These are phyloP conservation scores for Starmerella bacillaris DNA, from an alignment of 805 yeast species.

Conservation along the genomic window DNA sequence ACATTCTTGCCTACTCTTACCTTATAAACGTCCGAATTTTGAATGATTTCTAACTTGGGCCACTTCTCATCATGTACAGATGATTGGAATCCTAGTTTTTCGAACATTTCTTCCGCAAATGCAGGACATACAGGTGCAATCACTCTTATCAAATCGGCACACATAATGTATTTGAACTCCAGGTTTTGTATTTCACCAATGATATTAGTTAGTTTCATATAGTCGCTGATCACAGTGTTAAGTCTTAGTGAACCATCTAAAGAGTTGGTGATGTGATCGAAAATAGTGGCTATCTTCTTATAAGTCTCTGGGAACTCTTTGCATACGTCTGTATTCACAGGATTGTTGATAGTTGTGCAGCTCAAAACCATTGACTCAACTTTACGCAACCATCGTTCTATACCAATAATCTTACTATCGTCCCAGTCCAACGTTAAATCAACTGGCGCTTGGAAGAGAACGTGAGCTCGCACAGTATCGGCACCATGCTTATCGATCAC, in stretches of 20 bases:
- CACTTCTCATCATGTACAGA: conserved; percentile 44
- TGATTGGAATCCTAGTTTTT: conserved; percentile 24
- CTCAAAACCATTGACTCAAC: not conserved
- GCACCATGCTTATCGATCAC: conserved; percentile 70
- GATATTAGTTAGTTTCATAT: conserved; percentile 57
- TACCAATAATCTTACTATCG: conserved; percentile 67
- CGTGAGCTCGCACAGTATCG: conserved; percentile 86
- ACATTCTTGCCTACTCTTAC: conserved; percentile 30
- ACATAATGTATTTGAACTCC: conserved; percentile 1
- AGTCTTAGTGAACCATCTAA: conserved; percentile 42
- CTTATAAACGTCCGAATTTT: conserved; percentile 30
- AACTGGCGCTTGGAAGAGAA: conserved; percentile 81
- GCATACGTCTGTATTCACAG: conserved; percentile 4
- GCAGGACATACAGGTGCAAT: conserved; percentile 73
- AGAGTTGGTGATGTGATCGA: conserved; percentile 39
- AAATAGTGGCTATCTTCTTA: conserved; percentile 35
- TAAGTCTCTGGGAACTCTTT: conserved; percentile 37
- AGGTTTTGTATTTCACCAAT: conserved; percentile 20
- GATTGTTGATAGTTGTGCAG: not conserved
- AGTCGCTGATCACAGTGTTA: conserved; percentile 77
- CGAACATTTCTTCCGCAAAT: conserved; percentile 70
- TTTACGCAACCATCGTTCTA: conserved; percentile 50
- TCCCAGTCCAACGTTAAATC: conserved; percentile 77
- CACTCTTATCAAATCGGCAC: conserved; percentile 36
- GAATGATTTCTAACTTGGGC: conserved; percentile 34